Base-by-base conservation (phyloP, 805 yeast species). In the Zygotorulaspora florentina region DNA sequence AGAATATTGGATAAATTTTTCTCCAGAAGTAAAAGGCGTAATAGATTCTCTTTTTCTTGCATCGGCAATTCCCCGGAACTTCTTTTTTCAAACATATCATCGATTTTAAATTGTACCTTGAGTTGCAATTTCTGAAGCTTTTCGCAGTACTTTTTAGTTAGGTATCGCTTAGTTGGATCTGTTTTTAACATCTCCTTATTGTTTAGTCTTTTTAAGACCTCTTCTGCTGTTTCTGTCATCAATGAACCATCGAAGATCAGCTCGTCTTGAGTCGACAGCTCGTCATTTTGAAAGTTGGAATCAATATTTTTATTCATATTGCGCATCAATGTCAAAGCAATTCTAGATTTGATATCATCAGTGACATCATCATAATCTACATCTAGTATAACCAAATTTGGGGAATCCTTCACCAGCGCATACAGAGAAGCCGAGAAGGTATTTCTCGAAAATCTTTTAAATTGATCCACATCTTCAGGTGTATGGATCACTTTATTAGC, bases 301-400 rank as follows among this genome's bases (percentile, higher is more conserved):
- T 68, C 66, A 44, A 83, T 66, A n/a, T 75, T 71, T 31, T 69
- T 64, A 55, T 84, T 88, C 83, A 89, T 83, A 63, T 90, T 90
- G 56, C 84, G 77, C 83, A 90, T 82, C 39, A 93, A 77, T 55
- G 85, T 81, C 36, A 86, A 73, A 1, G 95, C 93, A 47, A 89
- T 77, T 56, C 81, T 77, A 35, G 88, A 85, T 56, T 78, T 80
- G 52, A 83, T 74, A 40, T 74, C 70, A 43, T 75, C 77, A 10
- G 90, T 83, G 53, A 86, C 73, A 16, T 72, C 65, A 16, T 74
- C 81, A 46, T 74, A 74, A 55, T 86, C 90, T 41, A 86, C 71
- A 53, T 85, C 93, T 33, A 87, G 65, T 12, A 81, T 79, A 42
- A 81, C 77, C 38, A 90, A 67, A n/a, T 82, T 74, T 18, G 74